Conservation (phyloP, 371 early-diverging fungal species). For the Sporodiniella umbellata region DNA sequence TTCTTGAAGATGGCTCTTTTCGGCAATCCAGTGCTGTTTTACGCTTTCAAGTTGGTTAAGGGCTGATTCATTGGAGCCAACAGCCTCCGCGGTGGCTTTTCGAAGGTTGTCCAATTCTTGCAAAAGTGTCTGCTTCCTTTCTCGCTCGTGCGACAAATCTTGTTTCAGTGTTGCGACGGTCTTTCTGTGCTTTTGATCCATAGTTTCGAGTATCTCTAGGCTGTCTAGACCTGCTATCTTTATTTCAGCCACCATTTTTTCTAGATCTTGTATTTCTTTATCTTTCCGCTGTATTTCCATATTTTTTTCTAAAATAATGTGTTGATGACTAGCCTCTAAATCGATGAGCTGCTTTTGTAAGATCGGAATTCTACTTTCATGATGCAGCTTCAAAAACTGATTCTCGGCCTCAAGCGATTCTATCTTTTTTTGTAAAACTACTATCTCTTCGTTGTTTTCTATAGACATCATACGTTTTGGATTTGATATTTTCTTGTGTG, state of each 20-base stretch:
- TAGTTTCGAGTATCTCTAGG: slow-evolving; percentile 14
- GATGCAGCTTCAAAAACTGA: slow-evolving; percentile 3
- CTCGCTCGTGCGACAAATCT: slow-evolving; percentile 1
- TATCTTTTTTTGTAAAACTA: slow-evolving; percentile 7
- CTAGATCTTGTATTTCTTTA: slow-evolving; percentile 1
- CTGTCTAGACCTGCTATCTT: slow-evolving; percentile 18
- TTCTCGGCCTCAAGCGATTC: slow-evolving; percentile 15
- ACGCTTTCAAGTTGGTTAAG: neutral
- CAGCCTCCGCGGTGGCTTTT: slow-evolving; percentile 16
- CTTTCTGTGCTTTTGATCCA: slow-evolving; percentile 5
- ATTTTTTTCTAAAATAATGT: neutral
- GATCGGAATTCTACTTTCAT: neutral
- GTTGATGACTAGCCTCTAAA: neutral
- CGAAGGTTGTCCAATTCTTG: slow-evolving; percentile 13
- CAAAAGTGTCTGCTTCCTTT: neutral
- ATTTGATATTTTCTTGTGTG: slow-evolving; percentile 1
- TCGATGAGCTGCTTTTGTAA: neutral
- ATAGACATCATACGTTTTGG: slow-evolving; percentile 1
- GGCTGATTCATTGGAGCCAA: slow-evolving; percentile 12
- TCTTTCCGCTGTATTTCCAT: neutral
- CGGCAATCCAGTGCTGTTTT: slow-evolving; percentile 7
- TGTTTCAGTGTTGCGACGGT: slow-evolving; percentile 5
- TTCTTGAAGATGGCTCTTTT: slow-evolving; percentile 5
- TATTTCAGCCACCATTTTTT: slow-evolving; percentile 2
- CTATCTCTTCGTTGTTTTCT: neutral